Conservation (phyloP, 2,329 filamentous ascomycete species). For the Aspergillus versicolor region DNA sequence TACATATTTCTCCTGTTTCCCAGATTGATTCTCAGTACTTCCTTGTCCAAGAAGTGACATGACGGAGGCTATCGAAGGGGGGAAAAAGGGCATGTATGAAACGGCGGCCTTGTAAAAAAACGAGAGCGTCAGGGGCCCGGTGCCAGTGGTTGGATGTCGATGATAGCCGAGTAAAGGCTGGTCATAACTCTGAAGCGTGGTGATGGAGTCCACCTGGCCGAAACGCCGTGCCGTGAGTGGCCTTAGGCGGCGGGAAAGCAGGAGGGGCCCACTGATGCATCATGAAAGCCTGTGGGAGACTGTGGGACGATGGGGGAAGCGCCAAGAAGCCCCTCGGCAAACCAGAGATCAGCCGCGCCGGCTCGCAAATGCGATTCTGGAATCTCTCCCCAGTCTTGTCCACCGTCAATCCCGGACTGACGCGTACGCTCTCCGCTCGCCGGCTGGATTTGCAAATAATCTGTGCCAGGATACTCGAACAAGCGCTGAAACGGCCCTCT, state of each 20-base stretch:
- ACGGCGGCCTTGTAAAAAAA: neutral
- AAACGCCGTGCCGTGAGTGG: conserved; percentile 2
- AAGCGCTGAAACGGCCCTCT: conserved; percentile 1
- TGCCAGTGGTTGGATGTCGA: neutral
- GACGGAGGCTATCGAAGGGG: neutral
- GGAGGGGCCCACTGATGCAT: conserved; percentile 1
- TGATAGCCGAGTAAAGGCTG: conserved; percentile 5
- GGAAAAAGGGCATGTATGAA: neutral
- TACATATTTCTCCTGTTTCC: neutral
- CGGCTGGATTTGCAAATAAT: neutral
- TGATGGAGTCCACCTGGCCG: neutral
- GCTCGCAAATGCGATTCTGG: conserved; percentile 15
- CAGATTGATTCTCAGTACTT: neutral
- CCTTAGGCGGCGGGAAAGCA: conserved; percentile 5
- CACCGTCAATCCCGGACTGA: conserved; percentile 7
- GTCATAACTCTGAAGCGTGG: neutral
- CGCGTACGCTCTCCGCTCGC: conserved; percentile 4
- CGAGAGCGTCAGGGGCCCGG: conserved; percentile 1
- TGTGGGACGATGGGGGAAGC: conserved; percentile 7
- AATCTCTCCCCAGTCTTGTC: conserved; percentile 6
- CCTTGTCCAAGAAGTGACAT: neutral
- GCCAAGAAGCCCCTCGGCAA: conserved; percentile 24
- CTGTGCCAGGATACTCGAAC: neutral
- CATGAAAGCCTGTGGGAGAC: neutral
- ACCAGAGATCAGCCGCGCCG: conserved; percentile 21